Base-by-base conservation (phyloP, 176 grass and related monocot species). In the Zea luxurians region DNA sequence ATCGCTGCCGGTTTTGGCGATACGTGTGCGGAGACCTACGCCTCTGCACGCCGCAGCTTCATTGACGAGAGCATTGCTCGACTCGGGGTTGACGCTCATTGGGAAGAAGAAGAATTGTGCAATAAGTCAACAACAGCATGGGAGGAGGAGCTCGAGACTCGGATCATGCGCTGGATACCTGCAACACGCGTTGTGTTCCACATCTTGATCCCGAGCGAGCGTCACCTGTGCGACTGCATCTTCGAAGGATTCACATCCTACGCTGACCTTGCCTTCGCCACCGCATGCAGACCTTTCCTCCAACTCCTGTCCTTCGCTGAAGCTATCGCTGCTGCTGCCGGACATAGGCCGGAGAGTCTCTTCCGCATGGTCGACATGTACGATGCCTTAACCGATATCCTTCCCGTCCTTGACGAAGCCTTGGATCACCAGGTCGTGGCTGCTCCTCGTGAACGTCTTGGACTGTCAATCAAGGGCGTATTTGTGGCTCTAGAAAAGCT, bases 361-460 rank as follows among this genome's bases (percentile, higher is more conserved):
- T 86, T 90, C 80, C 70, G 80, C 40, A 45, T 90, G 17, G 10
- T 90, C 18, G 88, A 90, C 80, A 90, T 90, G 83, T 86, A 83
- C 73, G 83, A 90, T 67, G 55, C 69, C 48, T 48, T 90, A 61
- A 61, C 69, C 13, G 76, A 71, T 66, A 50, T 83, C 64, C 74
- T 75, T 73, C 68, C 73, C 37, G 74, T 83, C 4, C 75, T 90
- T 68, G 88, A 90, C 38, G 21, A 73, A 37, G 10, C 70, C 40
- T 78, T 90, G 4, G 48, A 72, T 45, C 68, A 66, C 37, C 83
- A 90, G 69, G 70, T 27, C 27, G 27, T 76, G n/a, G 18, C 57
- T 15, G 4, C 58, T 69, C 40, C 75, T 36, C 71, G 49, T 36
- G 77, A 78, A 68, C 68, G 76, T 60, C 81, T 87, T 27, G 81